Evolutionary conservation across 371 early-diverging fungal genomes (phyloP), one percentile per base, ranked within the genome.

Genomic region (Mucor indicus): DNA sequence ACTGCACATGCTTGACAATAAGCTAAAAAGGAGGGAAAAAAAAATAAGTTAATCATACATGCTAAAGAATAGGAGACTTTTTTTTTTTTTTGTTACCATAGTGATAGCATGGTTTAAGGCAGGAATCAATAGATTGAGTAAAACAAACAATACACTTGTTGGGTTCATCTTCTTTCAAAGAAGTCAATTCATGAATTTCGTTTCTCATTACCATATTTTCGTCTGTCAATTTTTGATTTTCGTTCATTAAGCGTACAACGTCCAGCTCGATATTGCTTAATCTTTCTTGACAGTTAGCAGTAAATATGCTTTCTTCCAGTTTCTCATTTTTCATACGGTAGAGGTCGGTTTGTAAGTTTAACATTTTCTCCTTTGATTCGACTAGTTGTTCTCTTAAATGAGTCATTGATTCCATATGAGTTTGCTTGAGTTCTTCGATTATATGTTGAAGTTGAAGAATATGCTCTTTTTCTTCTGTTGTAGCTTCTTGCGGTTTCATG

Each of bases 61-160:
- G n/a, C 4, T 33, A n/a, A 23, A 31, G 8, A n/a, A 0, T 21
- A 36, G n/a, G n/a, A n/a, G n/a, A n/a, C n/a, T n/a, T n/a, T n/a
- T n/a, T n/a, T n/a, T n/a, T n/a, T n/a, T n/a, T n/a, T n/a, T n/a
- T n/a, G 56, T 56, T 72, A 73, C 73, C 67, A 41, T 47, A 55
- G 39, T 75, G 75, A 43, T 33, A 68, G 38, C 75, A 75, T 8
- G 71, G 71, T 11, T 62, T 36, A 1, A 71, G 33, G n/a, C 57
- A 64, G 13, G 48, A 59, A 16, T 64, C 59, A 25, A 70, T 64
- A 5, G 43, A 36, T 21, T 49, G 39, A n/a, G 55, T 52, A 32
- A 56, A 74, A 42, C 75, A 74, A 6, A 74, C 48, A 12, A 50
- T 57, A 42, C 71, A 74, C 30, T 70, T 71, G 23, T 57, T 29